phyloP scores from a whole-genome alignment of 495 filamentous ascomycete genomes.

The Parathielavia appendiculata region DNA sequence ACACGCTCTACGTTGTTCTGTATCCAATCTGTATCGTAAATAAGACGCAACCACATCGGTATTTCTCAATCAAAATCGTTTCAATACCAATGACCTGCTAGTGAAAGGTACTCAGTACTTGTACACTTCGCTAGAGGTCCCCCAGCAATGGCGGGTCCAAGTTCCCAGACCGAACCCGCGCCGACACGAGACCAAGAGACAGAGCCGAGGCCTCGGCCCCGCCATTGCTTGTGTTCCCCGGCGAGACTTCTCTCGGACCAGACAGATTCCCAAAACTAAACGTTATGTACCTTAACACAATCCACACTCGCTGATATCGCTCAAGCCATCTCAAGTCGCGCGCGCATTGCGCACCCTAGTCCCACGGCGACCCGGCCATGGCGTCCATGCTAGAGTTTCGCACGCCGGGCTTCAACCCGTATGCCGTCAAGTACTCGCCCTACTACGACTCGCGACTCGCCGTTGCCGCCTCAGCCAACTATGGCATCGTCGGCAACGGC shows the following conservation, averaged over 20 bases:
- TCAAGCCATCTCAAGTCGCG: not conserved
- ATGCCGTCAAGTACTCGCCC: conserved; percentile 92
- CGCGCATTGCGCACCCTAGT: conserved; percentile 1
- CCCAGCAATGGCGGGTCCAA: not conserved
- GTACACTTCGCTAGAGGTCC: not conserved
- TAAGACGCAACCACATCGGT: too few relatives aligned
- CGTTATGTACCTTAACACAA: not conserved
- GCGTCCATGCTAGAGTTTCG: conserved; percentile 82
- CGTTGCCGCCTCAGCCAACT: conserved; percentile 81
- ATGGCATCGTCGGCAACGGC: conserved; percentile 94
- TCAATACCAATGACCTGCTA: too few relatives aligned
- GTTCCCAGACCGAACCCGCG: too few relatives aligned
- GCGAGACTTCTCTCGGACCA: too few relatives aligned
- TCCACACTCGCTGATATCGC: not conserved
- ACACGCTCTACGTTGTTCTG: too few relatives aligned
- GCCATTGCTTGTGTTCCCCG: conserved; percentile 3
- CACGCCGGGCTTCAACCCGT: conserved; percentile 90
- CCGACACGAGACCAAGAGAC: not conserved
- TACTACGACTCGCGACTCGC: conserved; percentile 95
- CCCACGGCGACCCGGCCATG: conserved; percentile 23
- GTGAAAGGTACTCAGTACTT: not conserved
- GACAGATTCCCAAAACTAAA: not conserved
- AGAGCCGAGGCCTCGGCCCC: conserved; percentile 24
- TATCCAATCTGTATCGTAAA: too few relatives aligned
- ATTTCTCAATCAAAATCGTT: too few relatives aligned